These are phyloP conservation scores for Trichoderma breve DNA, from an alignment of 2,329 filamentous ascomycete species.

Conservation along the genomic window DNA sequence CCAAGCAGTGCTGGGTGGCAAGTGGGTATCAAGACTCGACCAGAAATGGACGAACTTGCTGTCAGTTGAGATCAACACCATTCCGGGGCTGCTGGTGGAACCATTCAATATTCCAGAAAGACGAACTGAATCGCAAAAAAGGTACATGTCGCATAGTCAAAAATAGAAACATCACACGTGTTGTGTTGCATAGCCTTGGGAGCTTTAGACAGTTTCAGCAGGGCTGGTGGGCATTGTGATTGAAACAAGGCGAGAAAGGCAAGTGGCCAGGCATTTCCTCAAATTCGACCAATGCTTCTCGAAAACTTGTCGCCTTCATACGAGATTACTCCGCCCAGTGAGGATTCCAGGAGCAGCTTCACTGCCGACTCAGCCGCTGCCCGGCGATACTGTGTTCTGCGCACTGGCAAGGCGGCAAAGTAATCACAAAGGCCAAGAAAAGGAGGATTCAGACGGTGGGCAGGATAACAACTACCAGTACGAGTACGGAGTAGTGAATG, in stretches of 20 bases:
- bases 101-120: not conserved
- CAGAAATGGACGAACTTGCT: not conserved
- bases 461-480: not conserved
- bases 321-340: not conserved
- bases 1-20: not conserved
- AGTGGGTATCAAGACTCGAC: not conserved
- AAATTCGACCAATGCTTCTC: not conserved
- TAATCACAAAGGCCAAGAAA: not conserved
- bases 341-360: not conserved
- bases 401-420: conserved; percentile 1
- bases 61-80: not conserved
- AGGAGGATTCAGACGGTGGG: not conserved
- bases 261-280: conserved; percentile 1
- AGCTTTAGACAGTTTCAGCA: conserved; percentile 7
- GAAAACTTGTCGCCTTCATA: not conserved
- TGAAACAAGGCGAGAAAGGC: not conserved
- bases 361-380: conserved; percentile 12
- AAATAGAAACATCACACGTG: conserved; percentile 16
- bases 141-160: not conserved
- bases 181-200: not conserved
- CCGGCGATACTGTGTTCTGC: not conserved
- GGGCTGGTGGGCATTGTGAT: not conserved
- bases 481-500: not conserved
- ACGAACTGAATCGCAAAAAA: not conserved
- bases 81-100: not conserved